These are phyloP conservation scores for Tieghemiomyces parasiticus DNA, from an alignment of 192 early-diverging fungal species.

Conservation along the genomic window DNA sequence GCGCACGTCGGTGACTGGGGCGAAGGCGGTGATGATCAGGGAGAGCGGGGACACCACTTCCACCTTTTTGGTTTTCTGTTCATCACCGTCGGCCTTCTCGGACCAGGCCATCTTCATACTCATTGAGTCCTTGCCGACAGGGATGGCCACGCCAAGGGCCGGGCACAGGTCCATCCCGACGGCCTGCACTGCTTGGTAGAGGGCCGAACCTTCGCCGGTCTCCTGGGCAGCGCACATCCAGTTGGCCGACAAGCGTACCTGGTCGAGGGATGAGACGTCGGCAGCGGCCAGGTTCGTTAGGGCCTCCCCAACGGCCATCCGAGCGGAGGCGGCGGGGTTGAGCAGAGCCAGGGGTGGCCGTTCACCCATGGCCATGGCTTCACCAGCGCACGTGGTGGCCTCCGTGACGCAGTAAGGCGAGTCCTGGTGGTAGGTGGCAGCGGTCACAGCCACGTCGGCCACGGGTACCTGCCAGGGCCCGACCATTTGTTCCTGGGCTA, in stretches of 20 bases:
- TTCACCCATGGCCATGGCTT: constrained; percentile 99
- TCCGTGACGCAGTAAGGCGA: not conserved
- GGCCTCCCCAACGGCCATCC: constrained; percentile 95
- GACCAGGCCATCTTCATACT: constrained; percentile 95
- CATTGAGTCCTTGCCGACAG: constrained; percentile 99
- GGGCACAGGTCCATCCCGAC: constrained; percentile 91
- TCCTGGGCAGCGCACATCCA: constrained; percentile 96
- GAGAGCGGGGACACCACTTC: constrained; percentile 82
- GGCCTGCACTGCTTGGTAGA: constrained; percentile 88
- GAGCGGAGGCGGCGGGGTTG: constrained; percentile 72
- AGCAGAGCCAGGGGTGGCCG: constrained; percentile 76
- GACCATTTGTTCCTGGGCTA: constrained; percentile 94
- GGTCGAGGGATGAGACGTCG: constrained; percentile 48
- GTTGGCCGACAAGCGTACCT: constrained; percentile 84
- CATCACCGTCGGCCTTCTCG: constrained; percentile 17
- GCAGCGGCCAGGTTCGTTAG: constrained; percentile 88
- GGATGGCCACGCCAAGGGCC: constrained; percentile 80
- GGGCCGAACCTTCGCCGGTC: constrained; percentile 76
- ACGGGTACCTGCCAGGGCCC: constrained; percentile 99
- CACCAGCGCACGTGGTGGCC: constrained; percentile 45
- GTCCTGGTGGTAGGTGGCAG: constrained; percentile 55
- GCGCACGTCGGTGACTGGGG: constrained; percentile 71
- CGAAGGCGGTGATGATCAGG: constrained; percentile 86
- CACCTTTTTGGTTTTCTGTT: constrained; percentile 18
- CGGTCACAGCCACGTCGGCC: constrained; percentile 88